phyloP scores from a whole-genome alignment of 768 basidiomycete genomes.

The Tricholomella constricta region DNA sequence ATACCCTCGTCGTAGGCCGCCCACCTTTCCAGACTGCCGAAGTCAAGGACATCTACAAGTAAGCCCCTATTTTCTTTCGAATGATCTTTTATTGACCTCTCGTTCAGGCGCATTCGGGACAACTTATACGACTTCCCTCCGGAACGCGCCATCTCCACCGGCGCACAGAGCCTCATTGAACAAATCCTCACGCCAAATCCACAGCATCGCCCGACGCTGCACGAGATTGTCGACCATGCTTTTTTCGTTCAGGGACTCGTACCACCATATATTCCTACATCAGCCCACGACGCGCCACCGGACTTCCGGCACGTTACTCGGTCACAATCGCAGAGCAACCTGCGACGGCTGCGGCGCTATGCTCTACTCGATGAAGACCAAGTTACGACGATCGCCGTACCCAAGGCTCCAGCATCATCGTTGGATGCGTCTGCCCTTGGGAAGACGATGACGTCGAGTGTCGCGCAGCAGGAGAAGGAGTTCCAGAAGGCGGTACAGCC shows the following conservation, averaged over 20 bases:
- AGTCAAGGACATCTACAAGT: conserved; percentile 95
- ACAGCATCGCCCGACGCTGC: conserved; percentile 75
- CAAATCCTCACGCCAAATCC: conserved; percentile 88
- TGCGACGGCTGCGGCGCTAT: conserved; percentile 62
- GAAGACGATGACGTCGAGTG: conserved; percentile 57
- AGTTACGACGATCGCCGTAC: conserved; percentile 41
- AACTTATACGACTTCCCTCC: conserved; percentile 92
- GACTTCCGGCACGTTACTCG: conserved; percentile 72
- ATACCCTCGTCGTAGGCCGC: conserved; percentile 91
- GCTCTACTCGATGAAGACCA: conserved; percentile 69
- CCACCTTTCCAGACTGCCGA: conserved; percentile 99
- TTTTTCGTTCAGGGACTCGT: conserved; percentile 86
- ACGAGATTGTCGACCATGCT: conserved; percentile 79
- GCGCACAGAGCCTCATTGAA: conserved; percentile 76
- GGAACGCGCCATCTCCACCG: conserved; percentile 68
- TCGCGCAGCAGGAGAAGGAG: conserved; percentile 90
- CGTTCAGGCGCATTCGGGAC: conserved; percentile 80
- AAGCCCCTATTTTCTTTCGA: conserved; percentile 23
- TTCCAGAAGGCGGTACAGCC: conserved; percentile 97
- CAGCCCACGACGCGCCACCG: conserved; percentile 75
- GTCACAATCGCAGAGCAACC: conserved; percentile 65
- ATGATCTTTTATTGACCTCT: conserved; percentile 4
- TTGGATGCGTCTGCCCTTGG: conserved; percentile 23
- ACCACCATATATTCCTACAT: conserved; percentile 77
- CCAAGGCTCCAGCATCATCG: conserved; percentile 29